A percentile compares a stretch with the other conserved stretches of the same genome.
phyloP scores from a whole-genome alignment of 2,329 filamentous ascomycete genomes.

The Phyllosticta citriasiana region DNA sequence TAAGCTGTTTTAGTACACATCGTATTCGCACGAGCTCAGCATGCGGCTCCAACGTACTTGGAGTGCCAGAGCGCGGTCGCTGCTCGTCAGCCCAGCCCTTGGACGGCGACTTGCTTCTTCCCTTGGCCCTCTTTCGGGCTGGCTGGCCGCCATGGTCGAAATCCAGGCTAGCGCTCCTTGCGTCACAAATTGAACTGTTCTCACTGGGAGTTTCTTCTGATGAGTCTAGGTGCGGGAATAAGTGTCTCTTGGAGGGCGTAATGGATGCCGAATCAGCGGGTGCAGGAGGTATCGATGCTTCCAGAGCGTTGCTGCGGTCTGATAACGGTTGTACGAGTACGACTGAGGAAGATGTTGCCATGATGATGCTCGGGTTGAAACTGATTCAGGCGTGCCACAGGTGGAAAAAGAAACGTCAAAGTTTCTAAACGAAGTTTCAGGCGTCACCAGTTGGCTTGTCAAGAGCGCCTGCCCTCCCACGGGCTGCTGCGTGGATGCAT shows the following conservation, averaged over 20 bases:
- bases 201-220: constrained; percentile 12
- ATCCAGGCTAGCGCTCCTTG: background rate
- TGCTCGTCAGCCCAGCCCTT: constrained; percentile 1
- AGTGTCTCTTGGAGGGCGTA: constrained; percentile 1
- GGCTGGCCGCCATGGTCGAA: background rate
- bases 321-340: constrained; percentile 4
- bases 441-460: background rate
- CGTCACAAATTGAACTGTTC: constrained; percentile 9
- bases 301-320: constrained; percentile 8
- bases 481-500: constrained; percentile 4
- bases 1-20: background rate
- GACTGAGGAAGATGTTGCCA: constrained; percentile 7
- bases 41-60: constrained; percentile 2
- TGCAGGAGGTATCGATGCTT: background rate
- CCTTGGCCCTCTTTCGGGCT: background rate
- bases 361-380: constrained; percentile 6
- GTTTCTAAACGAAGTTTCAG: background rate
- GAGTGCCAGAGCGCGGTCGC: background rate
- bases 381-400: constrained; percentile 8
- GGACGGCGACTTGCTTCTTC: background rate
- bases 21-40: background rate
- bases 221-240: constrained; percentile 10
- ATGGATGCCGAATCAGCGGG: background rate
- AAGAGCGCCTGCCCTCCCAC: constrained; percentile 1
- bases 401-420: constrained; percentile 4